Evolutionary conservation across 768 basidiomycete species (phyloP), one percentile per base, ranked within the genome.

Genomic region (Lentinula raphanica): DNA sequence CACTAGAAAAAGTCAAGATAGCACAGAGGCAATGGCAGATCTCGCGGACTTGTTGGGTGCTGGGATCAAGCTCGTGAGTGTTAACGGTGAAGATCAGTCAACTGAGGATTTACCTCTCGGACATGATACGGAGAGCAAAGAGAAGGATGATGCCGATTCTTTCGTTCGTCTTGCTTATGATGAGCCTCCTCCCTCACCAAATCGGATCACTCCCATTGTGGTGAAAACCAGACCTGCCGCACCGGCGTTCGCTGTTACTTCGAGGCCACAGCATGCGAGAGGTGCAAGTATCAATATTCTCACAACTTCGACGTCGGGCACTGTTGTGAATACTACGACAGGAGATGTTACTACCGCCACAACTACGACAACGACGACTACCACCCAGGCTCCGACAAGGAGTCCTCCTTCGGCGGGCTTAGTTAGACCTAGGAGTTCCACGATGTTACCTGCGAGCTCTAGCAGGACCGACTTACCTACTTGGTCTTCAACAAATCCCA

Each of bases 191-290:
- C 50, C 58, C 3, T 56, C 49, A 21, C 51, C 58, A 32, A 19
- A 28, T 25, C 36, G 49, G 11, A 72, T 82, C 53, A 75, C 80
- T 19, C 85, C 85, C 8, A 85, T 85, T 49, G 79, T 79, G 23
- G 85, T 87, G 60, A 82, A 79, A 60, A 74, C 78, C 64, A 77
- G 83, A 31, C 71, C 79, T 48, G 80, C 84, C 3, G 77, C 77
- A 9, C 78, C 82, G 6, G 73, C 83, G 27, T 87, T 87, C 64
- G 82, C 81, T 59, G 85, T 87, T 46, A 83, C 81, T 2, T 85
- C 84, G 19, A 71, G 85, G 21, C 84, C 85, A 21, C 72, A 76
- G 49, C 67, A 80, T 28, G 66, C 67, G 51, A 74, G 64, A 59
- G 65, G 56, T 54, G 64, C 50, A 45, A 50, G 49, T 50, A 32